Percentiles rank a stretch among this genome's conserved stretches.
Conservation (phyloP, 352 stramenopile species). For the Globisporangium nagaii region DNA sequence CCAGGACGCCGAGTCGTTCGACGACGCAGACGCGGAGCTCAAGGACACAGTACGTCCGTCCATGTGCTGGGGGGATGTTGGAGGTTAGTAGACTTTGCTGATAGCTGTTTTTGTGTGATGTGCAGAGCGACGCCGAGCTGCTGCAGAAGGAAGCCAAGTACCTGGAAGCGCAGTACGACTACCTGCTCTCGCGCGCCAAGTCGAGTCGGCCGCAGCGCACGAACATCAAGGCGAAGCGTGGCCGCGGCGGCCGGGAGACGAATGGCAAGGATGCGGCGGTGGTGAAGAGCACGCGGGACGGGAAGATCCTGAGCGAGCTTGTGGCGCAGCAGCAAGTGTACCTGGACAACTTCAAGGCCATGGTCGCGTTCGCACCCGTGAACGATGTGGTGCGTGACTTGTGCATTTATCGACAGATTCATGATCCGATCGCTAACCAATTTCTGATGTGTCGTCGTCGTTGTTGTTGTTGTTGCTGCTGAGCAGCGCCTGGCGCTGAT, state of each 20-base stretch:
- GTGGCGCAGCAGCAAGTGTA: constrained; percentile 67
- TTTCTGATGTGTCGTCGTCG: too few relatives aligned
- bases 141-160: constrained; percentile 70
- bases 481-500: constrained; percentile 62
- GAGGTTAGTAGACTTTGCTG: background rate
- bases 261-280: constrained; percentile 34
- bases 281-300: constrained; percentile 39
- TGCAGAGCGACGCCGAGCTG: constrained; percentile 48
- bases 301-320: constrained; percentile 45
- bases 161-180: constrained; percentile 59
- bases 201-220: constrained; percentile 29
- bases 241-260: constrained; percentile 10
- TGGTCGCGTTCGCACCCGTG: constrained; percentile 70
- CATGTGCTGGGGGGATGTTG: too few relatives aligned
- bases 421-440: too few relatives aligned
- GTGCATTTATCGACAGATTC: background rate
- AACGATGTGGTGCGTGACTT: constrained; percentile 44
- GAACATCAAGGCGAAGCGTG: constrained; percentile 49
- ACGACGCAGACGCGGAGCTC: constrained; percentile 2
- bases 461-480: constrained; percentile 5
- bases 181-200: constrained; percentile 47
- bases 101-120: background rate
- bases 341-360: constrained; percentile 73
- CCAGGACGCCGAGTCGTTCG: constrained; percentile 6
- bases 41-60: constrained; percentile 28